Evolutionary conservation across 176 grass and related monocot genomes (phyloP).

Genomic region (Oryza officinalis): DNA sequence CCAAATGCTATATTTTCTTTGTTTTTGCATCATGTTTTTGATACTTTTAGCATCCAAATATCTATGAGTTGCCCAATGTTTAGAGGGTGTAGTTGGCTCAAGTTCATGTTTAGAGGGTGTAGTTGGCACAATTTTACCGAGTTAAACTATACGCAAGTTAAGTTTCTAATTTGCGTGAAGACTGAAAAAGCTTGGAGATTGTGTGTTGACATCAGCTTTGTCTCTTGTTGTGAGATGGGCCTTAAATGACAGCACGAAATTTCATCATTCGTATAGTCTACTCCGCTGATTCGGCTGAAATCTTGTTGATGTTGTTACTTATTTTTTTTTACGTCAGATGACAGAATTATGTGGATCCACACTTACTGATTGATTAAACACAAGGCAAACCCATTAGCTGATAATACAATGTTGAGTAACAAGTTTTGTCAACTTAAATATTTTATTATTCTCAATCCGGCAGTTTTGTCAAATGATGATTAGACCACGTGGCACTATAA

Average conservation of each 20-base stretch:
- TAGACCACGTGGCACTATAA: too few species aligned
- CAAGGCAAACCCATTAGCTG: too few species aligned
- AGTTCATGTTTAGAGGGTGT: constrained; percentile 54
- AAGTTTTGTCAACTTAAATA: too few species aligned
- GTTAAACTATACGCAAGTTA: constrained; percentile 43
- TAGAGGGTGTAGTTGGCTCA: constrained; percentile 35
- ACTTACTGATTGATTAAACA: too few species aligned
- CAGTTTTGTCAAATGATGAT: too few species aligned
- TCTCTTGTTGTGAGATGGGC: constrained; percentile 45
- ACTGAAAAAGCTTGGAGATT: constrained; percentile 52
- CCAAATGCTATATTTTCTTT: neutral
- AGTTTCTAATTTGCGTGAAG: constrained; percentile 17
- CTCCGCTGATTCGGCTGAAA: too few species aligned
- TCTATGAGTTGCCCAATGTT: neutral
- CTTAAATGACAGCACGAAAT: constrained; percentile 68
- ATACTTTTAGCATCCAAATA: too few species aligned
- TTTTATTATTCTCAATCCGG: too few species aligned
- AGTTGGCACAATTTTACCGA: neutral
- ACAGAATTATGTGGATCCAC: too few species aligned
- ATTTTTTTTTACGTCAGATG: too few species aligned
- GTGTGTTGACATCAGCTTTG: constrained; percentile 67
- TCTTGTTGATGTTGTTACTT: too few species aligned
- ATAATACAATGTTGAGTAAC: too few species aligned
- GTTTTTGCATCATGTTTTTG: neutral
- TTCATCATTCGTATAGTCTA: neutral